Evolutionary conservation across 345 rosid species (phyloP), one percentile per base, ranked within the genome.

Genomic region (Heritiera fomes): DNA sequence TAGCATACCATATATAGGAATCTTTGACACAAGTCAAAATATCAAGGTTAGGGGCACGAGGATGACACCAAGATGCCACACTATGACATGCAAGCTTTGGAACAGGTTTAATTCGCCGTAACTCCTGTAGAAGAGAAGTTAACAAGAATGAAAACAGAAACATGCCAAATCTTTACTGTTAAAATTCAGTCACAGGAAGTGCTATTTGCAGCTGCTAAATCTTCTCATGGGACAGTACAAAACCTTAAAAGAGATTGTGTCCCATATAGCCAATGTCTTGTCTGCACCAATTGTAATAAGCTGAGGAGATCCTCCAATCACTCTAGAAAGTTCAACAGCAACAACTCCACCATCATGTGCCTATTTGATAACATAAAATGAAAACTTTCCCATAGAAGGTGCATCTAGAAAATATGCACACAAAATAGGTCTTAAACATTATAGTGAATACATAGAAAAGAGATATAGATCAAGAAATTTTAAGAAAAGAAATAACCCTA

Each of bases 341-440:
- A 91, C 86, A 7, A 96, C 98, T 68, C 99, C 98, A 72, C 99
- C 99, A 91, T 96, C 99, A 85, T 96, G 99, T 76, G 98, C 99
- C 99, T 96, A 65, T 77, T 77, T 80, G 83, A 52, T 66, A 65
- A 52, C 45, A 77, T 64, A 73, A 62, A 60, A 81, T 70, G 69
- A 77, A 56, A 59, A 60, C 64, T 78, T 64, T 40, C 38, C 13
- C 46, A 30, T 18, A 40, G n/a, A 49, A 62, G 7, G 46, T 65
- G 9, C 38, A 49, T 50, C 74, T 7, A 14, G 74, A 70, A 49
- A 70, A 30, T 18, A 47, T 12, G 58, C 58, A 70, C 12, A 28
- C 56, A 14, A 70, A 47, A 70, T 46, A 69, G 20, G 59, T 30
- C 52, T 20, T 14, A 70, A 70, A 49, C 28, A 41, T 53, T 49